These are phyloP conservation scores for Dalbergia cochinchinensis DNA, from an alignment of 306 rosid genomes.

Conservation along the genomic window DNA sequence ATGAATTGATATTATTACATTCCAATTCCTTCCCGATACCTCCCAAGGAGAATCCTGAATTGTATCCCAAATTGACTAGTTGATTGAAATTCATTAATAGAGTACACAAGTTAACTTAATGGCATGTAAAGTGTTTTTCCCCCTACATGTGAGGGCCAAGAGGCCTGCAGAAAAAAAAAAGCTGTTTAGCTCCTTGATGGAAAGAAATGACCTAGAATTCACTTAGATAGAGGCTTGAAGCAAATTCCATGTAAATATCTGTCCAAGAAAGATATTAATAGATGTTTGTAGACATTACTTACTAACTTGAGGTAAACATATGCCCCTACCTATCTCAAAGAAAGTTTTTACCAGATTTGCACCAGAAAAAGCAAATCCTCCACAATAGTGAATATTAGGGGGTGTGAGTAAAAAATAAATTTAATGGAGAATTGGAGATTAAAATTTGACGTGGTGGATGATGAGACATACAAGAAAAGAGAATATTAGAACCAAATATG, in stretches of 20 bases:
- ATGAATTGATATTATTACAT: too few species aligned
- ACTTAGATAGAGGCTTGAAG: not conserved
- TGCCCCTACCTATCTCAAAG: not conserved
- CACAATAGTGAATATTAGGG: not conserved
- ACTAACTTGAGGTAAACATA: not conserved
- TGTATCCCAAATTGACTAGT: too few species aligned
- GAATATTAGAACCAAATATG: not conserved
- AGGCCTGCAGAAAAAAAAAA: not conserved
- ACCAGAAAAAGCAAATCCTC: not conserved
- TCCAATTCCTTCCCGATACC: too few species aligned
- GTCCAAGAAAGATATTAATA: not conserved
- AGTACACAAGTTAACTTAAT: constrained; percentile 5
- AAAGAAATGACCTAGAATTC: not conserved
- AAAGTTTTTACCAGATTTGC: not conserved
- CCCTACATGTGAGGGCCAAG: too few species aligned
- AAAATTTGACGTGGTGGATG: not conserved
- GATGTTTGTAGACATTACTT: not conserved
- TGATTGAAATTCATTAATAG: too few species aligned
- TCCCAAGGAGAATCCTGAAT: too few species aligned
- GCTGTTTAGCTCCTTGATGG: constrained; percentile 11
- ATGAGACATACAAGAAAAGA: not conserved
- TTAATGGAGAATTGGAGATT: not conserved
- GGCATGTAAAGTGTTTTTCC: not conserved
- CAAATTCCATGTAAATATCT: not conserved
- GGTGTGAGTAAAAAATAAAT: not conserved